These are phyloP conservation scores for Talaromyces verruculosus DNA, from an alignment of 2,329 filamentous ascomycete species.

Conservation along the genomic window DNA sequence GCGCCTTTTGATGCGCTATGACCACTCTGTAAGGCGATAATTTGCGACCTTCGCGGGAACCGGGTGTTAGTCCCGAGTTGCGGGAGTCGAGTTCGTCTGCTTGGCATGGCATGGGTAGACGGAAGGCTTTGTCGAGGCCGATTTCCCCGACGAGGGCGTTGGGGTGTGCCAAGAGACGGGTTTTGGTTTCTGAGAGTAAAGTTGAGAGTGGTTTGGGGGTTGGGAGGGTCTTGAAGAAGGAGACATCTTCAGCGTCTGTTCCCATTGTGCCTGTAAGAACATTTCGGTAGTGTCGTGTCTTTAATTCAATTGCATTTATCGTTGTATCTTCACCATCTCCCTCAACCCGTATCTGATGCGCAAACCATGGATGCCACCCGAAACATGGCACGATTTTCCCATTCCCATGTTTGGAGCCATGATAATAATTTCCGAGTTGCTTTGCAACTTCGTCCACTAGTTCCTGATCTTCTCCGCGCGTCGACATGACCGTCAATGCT, in stretches of 20 bases:
- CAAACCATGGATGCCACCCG: conserved; percentile 70
- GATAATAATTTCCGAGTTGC: conserved; percentile 9
- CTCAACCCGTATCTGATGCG: conserved; percentile 59
- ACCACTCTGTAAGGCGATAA: conserved; percentile 59
- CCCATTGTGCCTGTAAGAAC: conserved; percentile 51
- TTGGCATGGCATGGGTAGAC: conserved; percentile 57
- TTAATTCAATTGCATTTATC: conserved; percentile 27
- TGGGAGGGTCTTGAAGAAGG: conserved; percentile 54
- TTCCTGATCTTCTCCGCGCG: conserved; percentile 60
- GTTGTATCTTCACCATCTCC: conserved; percentile 12
- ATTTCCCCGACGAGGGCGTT: conserved; percentile 62
- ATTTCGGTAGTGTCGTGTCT: conserved; percentile 54
- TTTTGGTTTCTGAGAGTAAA: conserved; percentile 53
- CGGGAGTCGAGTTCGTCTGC: conserved; percentile 32
- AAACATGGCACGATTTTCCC: conserved; percentile 58
- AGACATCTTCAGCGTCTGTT: conserved; percentile 43
- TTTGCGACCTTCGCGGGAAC: conserved; percentile 59
- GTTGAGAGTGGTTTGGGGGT: conserved; percentile 54
- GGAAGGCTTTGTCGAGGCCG: conserved; percentile 61
- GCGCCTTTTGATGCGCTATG: conserved; percentile 57
- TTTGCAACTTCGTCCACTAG: conserved; percentile 54
- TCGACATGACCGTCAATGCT: conserved; percentile 63
- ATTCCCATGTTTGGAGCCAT: background rate
- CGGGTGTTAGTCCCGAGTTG: conserved; percentile 53
- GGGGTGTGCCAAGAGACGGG: conserved; percentile 52